phyloP scores from a whole-genome alignment of 2,329 filamentous ascomycete species.

The Botrytis cinerea region DNA sequence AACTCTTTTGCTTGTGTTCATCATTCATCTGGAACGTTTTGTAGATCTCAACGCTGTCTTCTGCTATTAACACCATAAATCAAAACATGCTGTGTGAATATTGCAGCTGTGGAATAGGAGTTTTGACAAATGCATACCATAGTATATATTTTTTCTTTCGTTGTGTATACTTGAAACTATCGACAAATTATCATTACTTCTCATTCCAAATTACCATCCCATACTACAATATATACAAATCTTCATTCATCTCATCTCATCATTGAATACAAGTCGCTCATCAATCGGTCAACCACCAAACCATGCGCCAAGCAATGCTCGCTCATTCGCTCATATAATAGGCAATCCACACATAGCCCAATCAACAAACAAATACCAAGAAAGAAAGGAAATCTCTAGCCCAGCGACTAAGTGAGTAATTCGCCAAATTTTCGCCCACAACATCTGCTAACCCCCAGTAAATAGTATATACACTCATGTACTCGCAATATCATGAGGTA shows the following conservation, averaged over 20 bases:
- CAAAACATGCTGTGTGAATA: neutral
- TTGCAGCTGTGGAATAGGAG: neutral
- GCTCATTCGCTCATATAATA: slow-evolving; percentile 12
- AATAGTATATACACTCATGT: slow-evolving; percentile 21
- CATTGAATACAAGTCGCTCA: slow-evolving; percentile 6
- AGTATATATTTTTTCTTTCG: neutral
- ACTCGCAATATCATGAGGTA: slow-evolving; percentile 33
- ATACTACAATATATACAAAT: neutral
- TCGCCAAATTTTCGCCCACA: neutral
- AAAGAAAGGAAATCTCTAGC: neutral
- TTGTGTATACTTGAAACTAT: neutral
- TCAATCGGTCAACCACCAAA: neutral
- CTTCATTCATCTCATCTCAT: slow-evolving; percentile 18
- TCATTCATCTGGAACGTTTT: neutral
- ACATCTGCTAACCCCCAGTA: neutral
- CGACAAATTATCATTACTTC: neutral
- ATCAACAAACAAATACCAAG: neutral
- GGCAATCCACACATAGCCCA: neutral
- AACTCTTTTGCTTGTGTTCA: no score
- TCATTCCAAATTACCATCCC: neutral
- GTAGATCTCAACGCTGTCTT: neutral
- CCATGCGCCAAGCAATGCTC: slow-evolving; percentile 11
- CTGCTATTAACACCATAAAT: neutral
- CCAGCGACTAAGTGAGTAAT: neutral
- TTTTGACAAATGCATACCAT: neutral